Conservation (phyloP, 176 grass and related monocot genomes). For the Stipa capillata region DNA sequence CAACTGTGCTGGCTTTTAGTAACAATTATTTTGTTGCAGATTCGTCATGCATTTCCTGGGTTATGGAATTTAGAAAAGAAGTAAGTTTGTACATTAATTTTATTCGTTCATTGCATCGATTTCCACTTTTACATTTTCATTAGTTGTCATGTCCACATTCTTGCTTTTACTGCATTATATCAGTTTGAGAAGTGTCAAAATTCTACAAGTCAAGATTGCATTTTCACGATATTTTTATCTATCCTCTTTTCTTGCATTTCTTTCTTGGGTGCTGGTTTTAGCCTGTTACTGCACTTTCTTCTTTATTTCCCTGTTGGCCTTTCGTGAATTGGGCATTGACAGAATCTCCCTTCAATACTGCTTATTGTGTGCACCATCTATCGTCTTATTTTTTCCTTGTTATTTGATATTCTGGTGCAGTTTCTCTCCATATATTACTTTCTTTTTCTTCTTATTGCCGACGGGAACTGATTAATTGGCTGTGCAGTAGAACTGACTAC, state of each 20-base stretch:
- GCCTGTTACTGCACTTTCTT: neutral
- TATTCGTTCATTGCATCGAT: neutral
- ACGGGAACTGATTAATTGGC: neutral
- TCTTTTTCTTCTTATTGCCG: neutral
- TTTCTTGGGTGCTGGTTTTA: neutral
- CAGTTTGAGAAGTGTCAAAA: neutral
- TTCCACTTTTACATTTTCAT: neutral
- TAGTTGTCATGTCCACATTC: neutral
- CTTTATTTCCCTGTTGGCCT: neutral
- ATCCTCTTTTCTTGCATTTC: neutral
- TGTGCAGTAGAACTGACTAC: neutral
- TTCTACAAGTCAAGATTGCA: neutral
- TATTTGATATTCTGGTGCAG: neutral
- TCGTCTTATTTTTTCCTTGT: neutral
- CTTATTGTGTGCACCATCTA: neutral
- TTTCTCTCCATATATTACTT: neutral
- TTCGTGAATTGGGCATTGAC: neutral
- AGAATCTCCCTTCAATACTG: neutral
- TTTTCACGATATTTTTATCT: neutral
- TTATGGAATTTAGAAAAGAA: constrained; percentile 96
- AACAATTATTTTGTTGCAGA: constrained; percentile 50
- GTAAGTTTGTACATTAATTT: constrained; percentile 45
- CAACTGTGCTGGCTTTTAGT: constrained; percentile 7
- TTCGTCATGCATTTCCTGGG: constrained; percentile 77
- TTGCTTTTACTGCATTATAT: neutral